Evolutionary conservation across 2,329 filamentous ascomycete species (phyloP).

Genomic region (Penicillium olsonii): DNA sequence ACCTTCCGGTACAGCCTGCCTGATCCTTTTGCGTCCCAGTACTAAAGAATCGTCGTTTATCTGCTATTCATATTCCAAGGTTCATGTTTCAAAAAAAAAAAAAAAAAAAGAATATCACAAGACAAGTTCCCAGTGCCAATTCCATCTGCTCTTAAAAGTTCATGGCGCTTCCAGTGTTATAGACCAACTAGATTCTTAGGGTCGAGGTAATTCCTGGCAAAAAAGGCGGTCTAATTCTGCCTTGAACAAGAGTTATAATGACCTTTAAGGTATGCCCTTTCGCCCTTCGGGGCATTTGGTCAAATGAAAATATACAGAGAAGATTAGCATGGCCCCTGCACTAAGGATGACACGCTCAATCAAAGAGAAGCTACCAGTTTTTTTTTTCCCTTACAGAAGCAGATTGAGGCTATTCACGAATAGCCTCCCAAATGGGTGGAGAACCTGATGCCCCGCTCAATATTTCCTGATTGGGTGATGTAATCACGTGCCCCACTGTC

Average conservation of each 20-base stretch:
- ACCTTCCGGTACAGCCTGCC: background rate
- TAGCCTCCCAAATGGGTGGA: background rate
- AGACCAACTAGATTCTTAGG: too few relatives aligned
- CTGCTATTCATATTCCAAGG: too few relatives aligned
- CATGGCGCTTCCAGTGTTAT: too few relatives aligned
- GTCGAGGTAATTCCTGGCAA: too few relatives aligned
- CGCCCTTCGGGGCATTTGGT: slow-evolving; percentile 54
- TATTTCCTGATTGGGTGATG: background rate
- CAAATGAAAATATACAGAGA: slow-evolving; percentile 72
- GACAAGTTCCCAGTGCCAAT: too few relatives aligned
- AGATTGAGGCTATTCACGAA: background rate
- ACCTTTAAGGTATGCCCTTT: background rate
- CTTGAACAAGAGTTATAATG: background rate
- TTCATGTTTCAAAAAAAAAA: too few relatives aligned
- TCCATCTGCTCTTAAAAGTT: too few relatives aligned
- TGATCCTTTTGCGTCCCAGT: background rate
- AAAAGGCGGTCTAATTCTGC: background rate
- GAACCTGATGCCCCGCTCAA: background rate
- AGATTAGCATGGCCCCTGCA: slow-evolving; percentile 81
- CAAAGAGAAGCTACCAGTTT: background rate
- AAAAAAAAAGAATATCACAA: too few relatives aligned
- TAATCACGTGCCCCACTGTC: background rate
- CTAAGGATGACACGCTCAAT: slow-evolving; percentile 71
- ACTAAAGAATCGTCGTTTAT: background rate
- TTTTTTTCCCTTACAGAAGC: background rate